Evolutionary conservation across 73 alveolate genomes (phyloP), one percentile per base, ranked within the genome.

Genomic region (Paramecium biaurelia): DNA sequence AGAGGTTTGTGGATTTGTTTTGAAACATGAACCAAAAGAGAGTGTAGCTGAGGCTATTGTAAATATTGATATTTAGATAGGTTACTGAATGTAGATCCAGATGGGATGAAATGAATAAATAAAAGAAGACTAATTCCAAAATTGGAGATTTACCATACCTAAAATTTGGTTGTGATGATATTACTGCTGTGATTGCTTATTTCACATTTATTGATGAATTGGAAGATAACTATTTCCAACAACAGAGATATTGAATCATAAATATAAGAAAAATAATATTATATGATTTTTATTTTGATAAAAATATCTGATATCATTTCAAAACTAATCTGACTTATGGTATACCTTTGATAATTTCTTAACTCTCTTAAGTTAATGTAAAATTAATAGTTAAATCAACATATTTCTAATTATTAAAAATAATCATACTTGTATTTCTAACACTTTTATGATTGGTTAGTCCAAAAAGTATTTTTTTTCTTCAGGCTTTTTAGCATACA

Each of bases 1-100:
- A 6, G 99, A 97, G 86, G 98, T 95, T 24, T 95, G 93, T 47
- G 97, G 97, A 34, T 95, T 96, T 89, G 93, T 92, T 70, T 47
- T 85, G 42, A 92, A 89, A 92, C 93, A 89, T 74, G 93, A 59
- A 28, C 93, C 92, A 35, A 85, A 92, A 82, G 97, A 94, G 57
- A 72, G 74, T 45, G 94, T 92, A 28, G 95, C 97, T 7, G 93
- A 82, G 11, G 92, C 95, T 38, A 70, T 94, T 1, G 94, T 86
- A 74, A 2, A 14, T 37, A 3, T 20, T 32, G 18, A 14, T 70
- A 30, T 72, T 34, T 28, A 12, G 3, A 37, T 6, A 72, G 59
- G 95, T 93, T 32, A 93, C 79, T 7, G 97, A 94, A 92, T 94
- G 97, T 53, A 94, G 97, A 63, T 58, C 93, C 58, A 92, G 97